A percentile compares a stretch with the other conserved stretches of the same genome.
These are phyloP conservation scores for Dryadomyces sulphureus DNA, from an alignment of 2,329 filamentous ascomycete genomes.

Conservation along the genomic window DNA sequence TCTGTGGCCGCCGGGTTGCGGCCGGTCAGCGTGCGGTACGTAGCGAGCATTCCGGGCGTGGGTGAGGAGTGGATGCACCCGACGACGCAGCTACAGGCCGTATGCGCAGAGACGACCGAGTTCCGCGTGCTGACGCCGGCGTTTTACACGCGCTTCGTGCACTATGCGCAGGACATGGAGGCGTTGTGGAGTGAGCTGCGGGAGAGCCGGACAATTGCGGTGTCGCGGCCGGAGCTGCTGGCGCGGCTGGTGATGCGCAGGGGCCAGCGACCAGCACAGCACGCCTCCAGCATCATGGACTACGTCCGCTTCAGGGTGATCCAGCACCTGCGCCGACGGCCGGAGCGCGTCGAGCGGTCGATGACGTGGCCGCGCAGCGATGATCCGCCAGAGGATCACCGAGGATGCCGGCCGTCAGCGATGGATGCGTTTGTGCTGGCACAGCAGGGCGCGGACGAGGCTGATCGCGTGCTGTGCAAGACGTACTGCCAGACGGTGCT, in stretches of 20 bases:
- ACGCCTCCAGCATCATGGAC: slow-evolving; percentile 21
- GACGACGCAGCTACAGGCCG: slow-evolving; percentile 10
- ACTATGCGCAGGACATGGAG: slow-evolving; percentile 46
- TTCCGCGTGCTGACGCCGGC: slow-evolving; percentile 46
- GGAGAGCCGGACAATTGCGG: slow-evolving; percentile 42
- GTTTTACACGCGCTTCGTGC: slow-evolving; percentile 53
- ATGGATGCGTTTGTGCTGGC: slow-evolving; percentile 35
- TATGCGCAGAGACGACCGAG: slow-evolving; percentile 25
- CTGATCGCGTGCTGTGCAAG: neutral
- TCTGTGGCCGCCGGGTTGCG: neutral
- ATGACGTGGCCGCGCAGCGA: slow-evolving; percentile 15
- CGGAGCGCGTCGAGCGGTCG: slow-evolving; percentile 24
- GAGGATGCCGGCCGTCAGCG: slow-evolving; percentile 30
- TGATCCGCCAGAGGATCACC: slow-evolving; percentile 5
- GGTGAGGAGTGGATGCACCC: slow-evolving; percentile 24
- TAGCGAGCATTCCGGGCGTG: slow-evolving; percentile 27
- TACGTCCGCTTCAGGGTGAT: slow-evolving; percentile 28
- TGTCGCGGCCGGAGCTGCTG: slow-evolving; percentile 39
- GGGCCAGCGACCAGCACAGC: slow-evolving; percentile 18
- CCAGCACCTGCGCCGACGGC: slow-evolving; percentile 26
- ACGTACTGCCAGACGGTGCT: slow-evolving; percentile 24
- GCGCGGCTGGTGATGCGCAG: slow-evolving; percentile 28
- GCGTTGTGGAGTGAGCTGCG: slow-evolving; percentile 45
- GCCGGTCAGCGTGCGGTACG: slow-evolving; percentile 34
- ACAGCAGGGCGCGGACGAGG: slow-evolving; percentile 13